Conservation (phyloP, 345 rosid species). For the Eucalyptus sp. region DNA sequence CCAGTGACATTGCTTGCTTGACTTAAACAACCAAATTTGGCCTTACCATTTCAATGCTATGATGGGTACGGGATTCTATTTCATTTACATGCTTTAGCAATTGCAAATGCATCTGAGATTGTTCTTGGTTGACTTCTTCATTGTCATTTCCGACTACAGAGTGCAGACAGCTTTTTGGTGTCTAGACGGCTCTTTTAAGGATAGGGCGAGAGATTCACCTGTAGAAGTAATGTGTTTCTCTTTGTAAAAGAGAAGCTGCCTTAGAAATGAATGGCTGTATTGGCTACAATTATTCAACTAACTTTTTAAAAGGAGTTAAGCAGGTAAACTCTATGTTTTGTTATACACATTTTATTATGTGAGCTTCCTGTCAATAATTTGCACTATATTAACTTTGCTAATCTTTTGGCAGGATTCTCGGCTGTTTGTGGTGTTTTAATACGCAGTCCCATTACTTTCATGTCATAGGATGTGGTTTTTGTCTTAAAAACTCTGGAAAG, state of each 20-base stretch:
- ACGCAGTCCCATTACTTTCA: conserved; percentile 12
- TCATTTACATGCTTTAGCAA: conserved; percentile 5
- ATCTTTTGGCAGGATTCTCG: conserved; percentile 44
- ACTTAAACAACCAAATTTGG: conserved; percentile 15
- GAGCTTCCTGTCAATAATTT: conserved; percentile 1
- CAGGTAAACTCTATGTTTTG: conserved; percentile 11
- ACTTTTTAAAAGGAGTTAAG: conserved; percentile 13
- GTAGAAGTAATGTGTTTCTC: neutral
- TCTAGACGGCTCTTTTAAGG: neutral
- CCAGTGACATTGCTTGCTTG: conserved; percentile 24
- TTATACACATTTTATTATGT: neutral
- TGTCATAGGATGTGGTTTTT: conserved; percentile 19
- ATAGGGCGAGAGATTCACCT: neutral
- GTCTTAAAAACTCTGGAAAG: conserved; percentile 1
- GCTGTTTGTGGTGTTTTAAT: conserved; percentile 14
- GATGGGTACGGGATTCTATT: conserved; percentile 9
- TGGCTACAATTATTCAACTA: conserved; percentile 8
- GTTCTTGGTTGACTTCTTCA: neutral
- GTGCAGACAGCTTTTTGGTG: neutral
- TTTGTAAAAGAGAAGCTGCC: neutral
- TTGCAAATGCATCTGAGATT: conserved; percentile 2
- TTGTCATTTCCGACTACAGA: neutral
- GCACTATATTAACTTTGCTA: conserved; percentile 8
- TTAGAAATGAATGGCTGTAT: conserved; percentile 10
- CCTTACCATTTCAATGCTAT: conserved; percentile 19